Evolutionary conservation across 2,329 filamentous ascomycete genomes (phyloP).

Genomic region (Aspergillus transmontanensis): DNA sequence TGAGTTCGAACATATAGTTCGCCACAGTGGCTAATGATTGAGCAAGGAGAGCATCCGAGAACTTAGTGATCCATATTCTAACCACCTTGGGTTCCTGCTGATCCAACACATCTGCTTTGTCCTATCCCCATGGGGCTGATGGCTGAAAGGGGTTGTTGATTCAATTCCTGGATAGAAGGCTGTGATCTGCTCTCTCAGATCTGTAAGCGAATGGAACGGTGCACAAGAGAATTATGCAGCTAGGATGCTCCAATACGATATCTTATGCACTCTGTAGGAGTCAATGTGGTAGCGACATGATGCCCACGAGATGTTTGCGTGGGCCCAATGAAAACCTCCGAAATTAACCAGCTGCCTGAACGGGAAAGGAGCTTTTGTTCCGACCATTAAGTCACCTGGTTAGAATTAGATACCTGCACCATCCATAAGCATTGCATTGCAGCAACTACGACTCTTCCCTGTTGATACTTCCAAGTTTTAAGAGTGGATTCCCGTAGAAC

Average conservation of each 20-base stretch:
- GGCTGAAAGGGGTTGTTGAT: not conserved
- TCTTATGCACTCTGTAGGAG: not conserved
- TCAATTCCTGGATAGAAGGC: not conserved
- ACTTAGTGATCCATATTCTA: not conserved
- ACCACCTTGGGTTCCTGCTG: not conserved
- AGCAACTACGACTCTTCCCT: not conserved
- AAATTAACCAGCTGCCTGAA: not conserved
- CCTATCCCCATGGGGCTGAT: not conserved
- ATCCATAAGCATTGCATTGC: not conserved
- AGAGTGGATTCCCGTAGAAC: not conserved
- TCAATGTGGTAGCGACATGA: not conserved
- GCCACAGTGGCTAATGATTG: not conserved
- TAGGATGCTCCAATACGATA: not conserved
- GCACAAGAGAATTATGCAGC: not conserved
- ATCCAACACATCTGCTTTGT: not conserved
- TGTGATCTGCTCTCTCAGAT: not conserved
- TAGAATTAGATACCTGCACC: not conserved
- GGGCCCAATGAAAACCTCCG: not conserved
- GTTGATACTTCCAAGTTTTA: not conserved
- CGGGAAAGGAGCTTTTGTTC: not conserved
- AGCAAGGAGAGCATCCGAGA: not conserved
- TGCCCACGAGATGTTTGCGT: not conserved
- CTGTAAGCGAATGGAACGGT: not conserved
- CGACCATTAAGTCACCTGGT: not conserved
- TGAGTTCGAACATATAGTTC: not conserved